Evolutionary conservation across 108 stramenopile genomes (phyloP), one percentile per base, ranked within the genome.

Genomic region (Parmales sp.): DNA sequence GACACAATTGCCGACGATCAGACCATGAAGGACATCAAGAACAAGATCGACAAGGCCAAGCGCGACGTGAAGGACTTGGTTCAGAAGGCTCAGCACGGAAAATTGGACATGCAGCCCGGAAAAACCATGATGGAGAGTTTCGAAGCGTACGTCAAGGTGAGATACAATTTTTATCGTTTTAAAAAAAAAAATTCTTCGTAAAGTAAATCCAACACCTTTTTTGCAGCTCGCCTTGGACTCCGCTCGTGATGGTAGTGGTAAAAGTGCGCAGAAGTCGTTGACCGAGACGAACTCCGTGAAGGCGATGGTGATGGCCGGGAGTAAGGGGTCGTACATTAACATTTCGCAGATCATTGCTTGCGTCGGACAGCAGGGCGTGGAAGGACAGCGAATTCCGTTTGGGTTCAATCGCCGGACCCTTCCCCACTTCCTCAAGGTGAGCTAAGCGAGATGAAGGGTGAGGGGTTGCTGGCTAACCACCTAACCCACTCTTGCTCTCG

Each of bases 301-400:
- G 75, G 94, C 95, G 63, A 98, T 98, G 94, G 95, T 95, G 18
- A 88, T 86, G 39, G 88, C 94, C 43, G 98, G 98, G 38, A 93
- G 91, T 38, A 99, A 99, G 84, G 98, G 98, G 31, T 89, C 87
- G 22, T 93, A 91, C 69, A 95, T 95, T 73, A 99, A 99, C 75
- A 98, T 99, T 73, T 93, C 94, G 26, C 98, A 99, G 81, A 99
- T 99, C 77, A 95, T 99, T 74, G 95, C 95, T 63, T 99, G 98
- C 75, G 96, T 99, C 28, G 98, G 98, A 41, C 98, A 99, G 75
- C 98, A 99, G 82, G 98, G 98, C 80, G 98, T 99, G 25, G 95
- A 98, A 71, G 96, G 94, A 45, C 89, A 95, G 74, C 89, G 98
- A n/a, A 96, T 98, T 60, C 94, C 92, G 8, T 98, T 94, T 74